Evolutionary conservation across 129 eudicot genomes (phyloP), one percentile per base, ranked within the genome.

Genomic region (Ambrosia artemisiifolia): DNA sequence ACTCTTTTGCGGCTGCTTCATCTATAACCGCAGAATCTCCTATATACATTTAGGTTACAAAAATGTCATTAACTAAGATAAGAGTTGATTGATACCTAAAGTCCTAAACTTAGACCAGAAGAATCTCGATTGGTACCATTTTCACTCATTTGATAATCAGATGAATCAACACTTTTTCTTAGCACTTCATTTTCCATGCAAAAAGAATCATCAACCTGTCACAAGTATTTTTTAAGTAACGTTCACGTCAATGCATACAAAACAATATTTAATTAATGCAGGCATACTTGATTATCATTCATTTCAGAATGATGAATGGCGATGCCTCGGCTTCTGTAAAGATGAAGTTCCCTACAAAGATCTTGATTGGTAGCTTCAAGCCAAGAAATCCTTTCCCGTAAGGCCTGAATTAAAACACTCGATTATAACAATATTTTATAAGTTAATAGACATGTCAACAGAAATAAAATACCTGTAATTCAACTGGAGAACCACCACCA

Each of bases 351-450:
- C 35, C 96, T 86, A 63, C 88, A 87, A 63, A 95, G 96, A 81
- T 95, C 90, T 78, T 86, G 94, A 75, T 95, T 95, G 65, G 91
- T 91, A 56, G 94, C 86, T 85, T 95, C 99, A 67, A 95, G 95
- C 97, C 96, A 86, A 43, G 91, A 76, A 75, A 95, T 91, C 79
- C 91, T 84, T 56, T 91, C 95, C 70, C 85, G 81, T 48, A 95
- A 83, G 62, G 65, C 86, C 99, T 95, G 74, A 71, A 78, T 14
- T 14, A 35, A 63, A 63, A 17, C 28, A 63, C 17, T 6, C 13
- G 11, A 60, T 32, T 32, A 33, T 13, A 60, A 13, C 34, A 12
- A 13, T 32, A 60, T 13, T 60, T 32, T 12, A 60, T 32, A 5
- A 51, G 9, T 4, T 38, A 20, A 2, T 38, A 35, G 11, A 12